phyloP scores from a whole-genome alignment of 2,329 filamentous ascomycete species.

The Apiospora arundinis region DNA sequence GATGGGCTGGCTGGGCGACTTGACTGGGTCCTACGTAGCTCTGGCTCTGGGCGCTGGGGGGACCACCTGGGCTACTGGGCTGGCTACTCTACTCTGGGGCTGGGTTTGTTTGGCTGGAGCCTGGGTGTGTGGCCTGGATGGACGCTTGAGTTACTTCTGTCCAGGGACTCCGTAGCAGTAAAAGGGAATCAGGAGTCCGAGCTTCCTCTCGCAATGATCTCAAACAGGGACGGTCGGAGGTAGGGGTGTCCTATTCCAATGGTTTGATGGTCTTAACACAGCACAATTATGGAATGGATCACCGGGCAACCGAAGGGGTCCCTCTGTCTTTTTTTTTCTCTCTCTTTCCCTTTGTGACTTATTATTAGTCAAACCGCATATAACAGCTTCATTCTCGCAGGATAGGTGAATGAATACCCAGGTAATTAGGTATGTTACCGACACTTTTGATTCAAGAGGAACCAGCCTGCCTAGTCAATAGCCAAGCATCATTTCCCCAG shows the following conservation, averaged over 20 bases:
- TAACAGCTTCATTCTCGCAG: background rate
- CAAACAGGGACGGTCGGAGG: slow-evolving; percentile 17
- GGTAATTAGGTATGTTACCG: background rate
- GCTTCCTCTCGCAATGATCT: slow-evolving; percentile 1
- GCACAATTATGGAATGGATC: slow-evolving; percentile 14
- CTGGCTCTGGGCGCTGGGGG: background rate
- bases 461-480: background rate
- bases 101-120: slow-evolving; percentile 15
- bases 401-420: background rate
- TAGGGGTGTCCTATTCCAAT: slow-evolving; percentile 14
- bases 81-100: background rate
- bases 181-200: slow-evolving; percentile 2
- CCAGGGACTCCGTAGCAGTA: background rate
- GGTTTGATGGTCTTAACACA: slow-evolving; percentile 12
- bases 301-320: slow-evolving; percentile 13
- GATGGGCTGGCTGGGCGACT: slow-evolving; percentile 1
- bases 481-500: background rate
- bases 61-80: background rate
- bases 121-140: background rate
- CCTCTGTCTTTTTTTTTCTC: background rate
- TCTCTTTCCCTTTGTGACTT: background rate
- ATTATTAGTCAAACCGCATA: background rate
- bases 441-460: too few species aligned
- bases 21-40: slow-evolving; percentile 1
- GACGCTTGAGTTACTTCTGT: background rate